These are phyloP conservation scores for Blastobotrys arbuscula DNA, from an alignment of 1,139 yeast genomes.

Conservation along the genomic window DNA sequence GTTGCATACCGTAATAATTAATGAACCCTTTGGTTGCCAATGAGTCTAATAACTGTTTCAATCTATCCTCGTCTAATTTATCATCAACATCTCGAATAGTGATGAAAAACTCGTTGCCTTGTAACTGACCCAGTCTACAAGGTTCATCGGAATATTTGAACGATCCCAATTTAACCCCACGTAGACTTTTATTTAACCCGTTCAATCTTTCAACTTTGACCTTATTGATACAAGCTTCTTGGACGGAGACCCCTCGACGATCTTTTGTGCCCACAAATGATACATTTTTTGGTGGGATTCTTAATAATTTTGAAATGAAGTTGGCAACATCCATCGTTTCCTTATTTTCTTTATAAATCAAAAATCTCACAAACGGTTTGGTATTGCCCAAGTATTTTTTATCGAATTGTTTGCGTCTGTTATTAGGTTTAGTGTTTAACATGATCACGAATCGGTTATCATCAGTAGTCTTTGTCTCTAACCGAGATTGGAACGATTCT, in stretches of 20 bases:
- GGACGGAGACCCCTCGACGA: conserved; percentile 93
- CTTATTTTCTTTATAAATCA: conserved; percentile 86
- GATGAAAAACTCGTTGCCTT: conserved; percentile 83
- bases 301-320: conserved; percentile 62
- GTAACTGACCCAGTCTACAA: conserved; percentile 71
- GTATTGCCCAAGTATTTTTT: conserved; percentile 35
- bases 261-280: conserved; percentile 95
- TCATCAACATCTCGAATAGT: conserved; percentile 66
- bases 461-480: conserved; percentile 74
- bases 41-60: conserved; percentile 48
- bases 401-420: conserved; percentile 26
- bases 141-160: conserved; percentile 61
- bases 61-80: conserved; percentile 20
- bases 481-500: conserved; percentile 61
- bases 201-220: conserved; percentile 75
- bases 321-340: conserved; percentile 96
- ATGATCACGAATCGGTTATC: conserved; percentile 41
- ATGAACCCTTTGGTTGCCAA: conserved; percentile 70
- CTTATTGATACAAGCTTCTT: conserved; percentile 64
- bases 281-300: conserved; percentile 63
- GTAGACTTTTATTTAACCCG: conserved; percentile 65
- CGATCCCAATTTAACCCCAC: conserved; percentile 72
- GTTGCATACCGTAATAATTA: conserved; percentile 93
- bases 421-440: conserved; percentile 11
- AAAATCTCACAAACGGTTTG: conserved; percentile 50